Evolutionary conservation across 768 basidiomycete genomes (phyloP).

Genomic region (Phaeotremella skinneri): DNA sequence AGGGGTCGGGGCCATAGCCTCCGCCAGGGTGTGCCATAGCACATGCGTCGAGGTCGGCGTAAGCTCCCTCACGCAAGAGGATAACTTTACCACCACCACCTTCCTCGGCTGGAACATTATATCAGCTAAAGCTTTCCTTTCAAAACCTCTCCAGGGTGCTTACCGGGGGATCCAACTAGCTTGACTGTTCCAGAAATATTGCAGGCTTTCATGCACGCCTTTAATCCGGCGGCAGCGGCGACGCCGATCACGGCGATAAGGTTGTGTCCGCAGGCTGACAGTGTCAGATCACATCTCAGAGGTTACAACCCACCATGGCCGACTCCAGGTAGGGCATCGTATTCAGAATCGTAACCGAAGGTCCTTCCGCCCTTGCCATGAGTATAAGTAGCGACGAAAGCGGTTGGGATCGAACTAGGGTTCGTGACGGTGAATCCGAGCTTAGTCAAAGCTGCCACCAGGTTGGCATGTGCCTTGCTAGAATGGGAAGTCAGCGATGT

Average conservation of each 20-base stretch:
- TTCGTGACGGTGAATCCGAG: conserved; percentile 27
- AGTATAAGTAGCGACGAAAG: conserved; percentile 9
- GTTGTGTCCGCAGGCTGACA: conserved; percentile 26
- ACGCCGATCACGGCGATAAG: conserved; percentile 27
- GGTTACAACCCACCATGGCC: conserved; percentile 12
- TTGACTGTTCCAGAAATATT: conserved; percentile 26
- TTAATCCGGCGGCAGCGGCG: conserved; percentile 21
- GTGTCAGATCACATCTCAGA: background rate
- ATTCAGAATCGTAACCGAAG: conserved; percentile 17
- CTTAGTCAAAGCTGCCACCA: conserved; percentile 17
- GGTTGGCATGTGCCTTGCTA: conserved; percentile 27
- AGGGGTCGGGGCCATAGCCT: conserved; percentile 21
- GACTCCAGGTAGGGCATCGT: conserved; percentile 17
- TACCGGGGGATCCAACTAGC: conserved; percentile 22
- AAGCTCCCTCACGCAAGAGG: conserved; percentile 21
- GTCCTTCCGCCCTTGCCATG: conserved; percentile 18
- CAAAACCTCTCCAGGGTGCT: background rate
- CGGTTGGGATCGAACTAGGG: conserved; percentile 14
- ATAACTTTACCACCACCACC: conserved; percentile 31
- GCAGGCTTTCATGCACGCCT: conserved; percentile 20
- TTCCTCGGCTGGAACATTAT: conserved; percentile 21
- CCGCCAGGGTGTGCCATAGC: conserved; percentile 43
- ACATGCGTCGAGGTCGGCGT: conserved; percentile 38
- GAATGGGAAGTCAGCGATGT: conserved; percentile 1
- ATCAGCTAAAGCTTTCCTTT: background rate